These are phyloP conservation scores for Lichtheimia corymbifera DNA, from an alignment of 371 early-diverging fungal genomes.

Conservation along the genomic window DNA sequence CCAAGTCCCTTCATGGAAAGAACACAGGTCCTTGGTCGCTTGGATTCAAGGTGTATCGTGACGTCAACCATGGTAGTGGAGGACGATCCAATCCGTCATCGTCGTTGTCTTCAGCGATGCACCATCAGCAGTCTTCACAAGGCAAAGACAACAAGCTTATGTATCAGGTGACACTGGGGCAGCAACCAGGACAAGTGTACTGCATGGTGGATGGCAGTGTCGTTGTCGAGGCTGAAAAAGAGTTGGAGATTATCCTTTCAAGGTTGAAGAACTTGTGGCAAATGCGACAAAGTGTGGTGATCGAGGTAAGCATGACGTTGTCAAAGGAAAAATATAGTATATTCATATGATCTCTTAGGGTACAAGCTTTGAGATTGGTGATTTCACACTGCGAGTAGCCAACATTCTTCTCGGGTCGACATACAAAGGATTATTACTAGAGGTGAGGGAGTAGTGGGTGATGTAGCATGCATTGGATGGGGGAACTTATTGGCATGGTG, in stretches of 20 bases:
- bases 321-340: not conserved
- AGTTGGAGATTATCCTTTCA: slow-evolving; percentile 45
- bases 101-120: not conserved
- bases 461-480: not conserved
- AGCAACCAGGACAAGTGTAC: slow-evolving; percentile 48
- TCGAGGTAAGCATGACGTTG: slow-evolving; percentile 32
- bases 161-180: slow-evolving; percentile 49
- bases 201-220: slow-evolving; percentile 60
- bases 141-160: slow-evolving; percentile 39
- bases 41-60: slow-evolving; percentile 48
- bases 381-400: slow-evolving; percentile 53
- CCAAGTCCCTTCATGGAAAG: slow-evolving; percentile 50
- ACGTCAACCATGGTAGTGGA: slow-evolving; percentile 25
- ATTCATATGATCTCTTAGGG: slow-evolving; percentile 26
- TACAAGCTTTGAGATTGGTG: slow-evolving; percentile 52
- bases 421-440: slow-evolving; percentile 50
- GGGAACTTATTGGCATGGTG: not conserved
- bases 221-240: slow-evolving; percentile 53
- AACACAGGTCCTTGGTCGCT: slow-evolving; percentile 52
- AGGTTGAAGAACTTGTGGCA: slow-evolving; percentile 55
- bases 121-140: slow-evolving; percentile 17
- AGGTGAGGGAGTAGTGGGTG: slow-evolving; percentile 31
- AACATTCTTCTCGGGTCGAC: slow-evolving; percentile 51
- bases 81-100: not conserved
- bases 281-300: slow-evolving; percentile 43